phyloP scores from a whole-genome alignment of 805 yeast genomes.

The Lipomyces sp. region DNA sequence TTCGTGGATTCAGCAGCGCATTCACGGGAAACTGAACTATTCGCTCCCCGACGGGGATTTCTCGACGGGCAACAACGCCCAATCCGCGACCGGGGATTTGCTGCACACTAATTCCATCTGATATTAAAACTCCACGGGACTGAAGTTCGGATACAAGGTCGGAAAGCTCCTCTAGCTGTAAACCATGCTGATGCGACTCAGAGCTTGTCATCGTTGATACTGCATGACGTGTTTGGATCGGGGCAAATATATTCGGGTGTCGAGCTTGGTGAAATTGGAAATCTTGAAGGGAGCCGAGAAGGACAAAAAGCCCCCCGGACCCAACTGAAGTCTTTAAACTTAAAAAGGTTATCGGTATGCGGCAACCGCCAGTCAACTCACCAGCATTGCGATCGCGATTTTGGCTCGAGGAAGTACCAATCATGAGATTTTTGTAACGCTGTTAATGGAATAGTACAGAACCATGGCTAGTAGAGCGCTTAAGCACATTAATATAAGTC shows the following conservation, averaged over 20 bases:
- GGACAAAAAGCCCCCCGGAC: too few relatives aligned
- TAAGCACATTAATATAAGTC: conserved; percentile 21
- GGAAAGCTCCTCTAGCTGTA: neutral
- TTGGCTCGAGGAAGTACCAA: neutral
- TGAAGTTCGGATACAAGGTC: conserved; percentile 11
- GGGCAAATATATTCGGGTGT: neutral
- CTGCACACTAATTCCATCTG: conserved; percentile 45
- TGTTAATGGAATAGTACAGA: neutral
- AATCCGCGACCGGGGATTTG: conserved; percentile 61
- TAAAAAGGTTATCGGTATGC: neutral
- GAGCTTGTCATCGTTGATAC: neutral
- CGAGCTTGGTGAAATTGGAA: neutral
- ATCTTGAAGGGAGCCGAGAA: neutral
- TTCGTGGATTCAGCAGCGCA: conserved; percentile 56
- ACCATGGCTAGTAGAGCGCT: conserved; percentile 8
- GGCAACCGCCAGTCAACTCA: neutral
- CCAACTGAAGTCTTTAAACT: too few relatives aligned
- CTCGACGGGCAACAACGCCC: conserved; percentile 56
- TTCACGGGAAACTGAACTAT: conserved; percentile 63
- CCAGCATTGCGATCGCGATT: neutral
- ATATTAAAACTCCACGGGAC: conserved; percentile 30
- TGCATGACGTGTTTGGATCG: neutral
- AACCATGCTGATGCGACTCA: neutral
- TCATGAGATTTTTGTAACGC: neutral
- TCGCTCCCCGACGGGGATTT: conserved; percentile 50